Base-by-base conservation (phyloP, 495 filamentous ascomycete species). In the Tuber indicum region DNA sequence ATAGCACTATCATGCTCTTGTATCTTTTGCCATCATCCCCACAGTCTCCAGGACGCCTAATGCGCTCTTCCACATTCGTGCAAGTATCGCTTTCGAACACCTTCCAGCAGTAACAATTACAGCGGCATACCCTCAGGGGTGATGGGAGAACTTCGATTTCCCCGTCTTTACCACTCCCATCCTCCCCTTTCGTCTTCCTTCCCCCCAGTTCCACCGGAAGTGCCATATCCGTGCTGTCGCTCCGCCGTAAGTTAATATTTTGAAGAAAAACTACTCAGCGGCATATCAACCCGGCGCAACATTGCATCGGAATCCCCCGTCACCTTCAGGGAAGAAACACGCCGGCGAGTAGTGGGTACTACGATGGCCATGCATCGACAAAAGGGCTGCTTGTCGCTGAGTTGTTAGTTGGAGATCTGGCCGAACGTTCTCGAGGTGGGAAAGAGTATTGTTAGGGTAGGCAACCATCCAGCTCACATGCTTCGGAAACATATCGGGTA, bases 371-470 rank as follows among this genome's bases (percentile, higher is more conserved):
- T 75, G 66, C 73, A n/a, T 73, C 76, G 23, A 42, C 17, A 39
- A 78, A 78, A 71, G 76, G 74, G 21, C 75, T 72, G n/a, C 42
- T 75, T 32, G 70, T 70, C 45, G 49, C 41, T 23, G 74, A 72
- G 26, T 69, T 43, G 16, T 62, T 46, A 62, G 26, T 46, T 16
- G 39, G 41, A 17, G 49, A 66, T 16, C 70, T 69, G 32, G 36
- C 46, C 21, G 70, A n/a, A n/a, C 26, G 49, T 49, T 41, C 36
- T 49, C 8, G 71, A 72, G 62, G 49, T 43, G 12, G 41, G 16
- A 49, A 52, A 14, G 7, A 1, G n/a, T 46, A 1, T 46, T 78
- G 2, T 75, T 69, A 26, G 74, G 62, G 62, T 78, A 39, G 76
- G 46, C 69, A 12, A 41, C 72, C 52, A 47, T 76, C 16, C 62